phyloP scores from a whole-genome alignment of 208 protist species.

The Leishmania tropica region DNA sequence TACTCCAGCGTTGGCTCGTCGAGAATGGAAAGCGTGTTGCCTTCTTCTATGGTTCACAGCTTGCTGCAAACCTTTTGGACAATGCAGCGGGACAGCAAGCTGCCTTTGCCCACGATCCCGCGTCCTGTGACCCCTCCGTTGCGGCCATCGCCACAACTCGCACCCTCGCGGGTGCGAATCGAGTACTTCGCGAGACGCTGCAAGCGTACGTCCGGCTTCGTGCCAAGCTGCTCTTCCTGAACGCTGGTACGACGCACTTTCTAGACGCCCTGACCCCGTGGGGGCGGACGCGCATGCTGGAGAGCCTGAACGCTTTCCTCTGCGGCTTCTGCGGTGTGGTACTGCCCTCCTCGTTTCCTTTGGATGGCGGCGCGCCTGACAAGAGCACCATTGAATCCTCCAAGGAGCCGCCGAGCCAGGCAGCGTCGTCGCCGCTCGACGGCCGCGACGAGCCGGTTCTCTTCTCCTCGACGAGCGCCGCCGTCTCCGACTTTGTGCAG shows the following conservation, averaged over 20 bases:
- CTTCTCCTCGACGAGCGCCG: constrained; percentile 21
- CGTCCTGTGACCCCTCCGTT: not conserved
- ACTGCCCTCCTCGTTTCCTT: not conserved
- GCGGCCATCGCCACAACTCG: constrained; percentile 1
- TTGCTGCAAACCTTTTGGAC: constrained; percentile 25
- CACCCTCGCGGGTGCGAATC: constrained; percentile 41
- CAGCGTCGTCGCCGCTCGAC: not conserved
- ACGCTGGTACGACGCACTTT: constrained; percentile 53
- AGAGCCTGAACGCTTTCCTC: constrained; percentile 40
- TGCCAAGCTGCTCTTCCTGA: constrained; percentile 41
- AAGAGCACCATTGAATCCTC: not conserved
- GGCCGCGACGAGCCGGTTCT: constrained; percentile 7
- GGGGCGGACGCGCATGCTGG: constrained; percentile 35
- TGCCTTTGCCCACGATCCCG: not conserved
- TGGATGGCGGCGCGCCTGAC: not conserved
- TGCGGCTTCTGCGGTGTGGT: constrained; percentile 29
- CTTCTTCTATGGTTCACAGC: constrained; percentile 21
- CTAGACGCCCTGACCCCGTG: constrained; percentile 48
- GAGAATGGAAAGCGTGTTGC: constrained; percentile 23
- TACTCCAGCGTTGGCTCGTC: constrained; percentile 25
- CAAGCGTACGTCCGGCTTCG: constrained; percentile 58
- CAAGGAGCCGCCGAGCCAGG: not conserved
- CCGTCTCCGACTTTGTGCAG: constrained; percentile 42
- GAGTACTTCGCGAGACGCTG: constrained; percentile 53
- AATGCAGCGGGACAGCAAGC: not conserved